These are phyloP conservation scores for Trichoderma reesei DNA, from an alignment of 495 filamentous ascomycete species.

Conservation along the genomic window DNA sequence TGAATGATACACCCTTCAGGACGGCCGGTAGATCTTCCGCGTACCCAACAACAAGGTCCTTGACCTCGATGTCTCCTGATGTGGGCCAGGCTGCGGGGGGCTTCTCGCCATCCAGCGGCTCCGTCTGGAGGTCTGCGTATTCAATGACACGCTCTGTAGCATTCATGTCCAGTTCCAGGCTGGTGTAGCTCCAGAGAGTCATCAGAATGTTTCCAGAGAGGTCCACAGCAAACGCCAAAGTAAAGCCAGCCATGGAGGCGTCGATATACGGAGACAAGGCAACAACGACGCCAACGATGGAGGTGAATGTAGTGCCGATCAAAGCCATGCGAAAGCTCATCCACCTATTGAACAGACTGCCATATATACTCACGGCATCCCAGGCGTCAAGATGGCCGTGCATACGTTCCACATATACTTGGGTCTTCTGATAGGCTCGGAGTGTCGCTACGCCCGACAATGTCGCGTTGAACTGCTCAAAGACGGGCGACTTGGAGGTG, in stretches of 20 bases:
- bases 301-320: constrained; percentile 60
- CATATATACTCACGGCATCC: constrained; percentile 51
- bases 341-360: constrained; percentile 68
- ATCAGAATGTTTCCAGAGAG: constrained; percentile 45
- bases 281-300: constrained; percentile 54
- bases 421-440: constrained; percentile 56
- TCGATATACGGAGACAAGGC: constrained; percentile 54
- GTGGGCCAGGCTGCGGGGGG: constrained; percentile 74
- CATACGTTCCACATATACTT: constrained; percentile 57
- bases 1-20: constrained; percentile 64
- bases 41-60: constrained; percentile 65
- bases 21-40: constrained; percentile 67
- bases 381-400: constrained; percentile 56
- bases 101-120: constrained; percentile 48
- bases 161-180: constrained; percentile 74
- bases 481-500: constrained; percentile 63
- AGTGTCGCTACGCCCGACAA: constrained; percentile 67
- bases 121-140: constrained; percentile 62
- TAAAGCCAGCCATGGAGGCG: constrained; percentile 72
- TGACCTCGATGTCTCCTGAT: constrained; percentile 63
- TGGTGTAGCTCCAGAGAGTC: constrained; percentile 52
- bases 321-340: constrained; percentile 61
- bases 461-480: constrained; percentile 63
- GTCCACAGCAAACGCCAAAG: constrained; percentile 50
- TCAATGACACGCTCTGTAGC: constrained; percentile 74